Percentiles rank a stretch among this genome's conserved stretches.
These are phyloP conservation scores for Globisporangium alternatum DNA, from an alignment of 352 stramenopile species.

Conservation along the genomic window DNA sequence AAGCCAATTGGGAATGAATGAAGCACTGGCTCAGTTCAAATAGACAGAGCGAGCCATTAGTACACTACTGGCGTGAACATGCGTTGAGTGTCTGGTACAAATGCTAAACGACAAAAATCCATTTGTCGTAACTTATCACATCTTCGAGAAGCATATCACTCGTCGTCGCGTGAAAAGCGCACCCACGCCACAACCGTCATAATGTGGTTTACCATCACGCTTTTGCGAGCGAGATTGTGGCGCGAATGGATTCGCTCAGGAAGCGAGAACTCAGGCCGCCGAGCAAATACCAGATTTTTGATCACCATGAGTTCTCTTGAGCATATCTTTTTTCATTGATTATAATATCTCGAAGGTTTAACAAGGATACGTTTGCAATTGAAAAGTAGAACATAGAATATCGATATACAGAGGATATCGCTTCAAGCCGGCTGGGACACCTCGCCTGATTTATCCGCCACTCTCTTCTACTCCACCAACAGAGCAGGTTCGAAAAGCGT, in stretches of 20 bases:
- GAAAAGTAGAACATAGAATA: background rate
- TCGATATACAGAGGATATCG: background rate
- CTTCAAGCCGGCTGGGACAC: background rate
- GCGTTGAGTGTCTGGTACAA: too few relatives aligned
- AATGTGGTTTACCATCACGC: background rate
- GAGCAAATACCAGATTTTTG: background rate
- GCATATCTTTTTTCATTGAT: background rate
- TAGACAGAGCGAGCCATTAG: too few relatives aligned
- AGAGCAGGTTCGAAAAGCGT: background rate
- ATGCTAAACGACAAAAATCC: too few relatives aligned
- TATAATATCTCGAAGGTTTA: background rate
- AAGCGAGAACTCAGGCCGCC: background rate
- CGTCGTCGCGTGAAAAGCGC: background rate
- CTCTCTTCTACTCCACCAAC: background rate
- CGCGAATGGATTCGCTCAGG: background rate
- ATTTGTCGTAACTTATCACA: too few relatives aligned
- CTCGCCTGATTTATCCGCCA: constrained; percentile 2
- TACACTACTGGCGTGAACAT: too few relatives aligned
- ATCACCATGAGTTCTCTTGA: background rate
- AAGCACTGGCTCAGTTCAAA: too few relatives aligned
- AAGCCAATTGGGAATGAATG: too few relatives aligned
- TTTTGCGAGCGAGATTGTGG: background rate
- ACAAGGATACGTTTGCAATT: background rate
- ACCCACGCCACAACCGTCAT: background rate
- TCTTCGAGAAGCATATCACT: too few relatives aligned